Base-by-base conservation (phyloP, 1,139 yeast species). In the Hansenula anomala region DNA sequence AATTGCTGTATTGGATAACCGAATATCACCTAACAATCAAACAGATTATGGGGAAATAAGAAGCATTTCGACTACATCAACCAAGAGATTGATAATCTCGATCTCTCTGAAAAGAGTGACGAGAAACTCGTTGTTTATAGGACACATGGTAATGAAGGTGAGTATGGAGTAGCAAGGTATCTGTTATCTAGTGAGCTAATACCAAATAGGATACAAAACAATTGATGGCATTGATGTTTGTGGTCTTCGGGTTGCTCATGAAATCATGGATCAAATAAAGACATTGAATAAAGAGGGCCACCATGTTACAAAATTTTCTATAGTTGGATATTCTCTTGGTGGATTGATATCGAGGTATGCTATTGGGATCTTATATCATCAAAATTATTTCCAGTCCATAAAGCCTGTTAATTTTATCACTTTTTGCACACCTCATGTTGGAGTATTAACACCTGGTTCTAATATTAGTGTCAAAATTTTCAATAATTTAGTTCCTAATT, bases 181-280 rank as follows among this genome's bases (percentile, higher is more conserved):
- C n/a, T n/a, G n/a, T n/a, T n/a, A n/a, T n/a, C n/a, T n/a, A n/a
- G n/a, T n/a, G n/a, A n/a, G n/a, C n/a, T n/a, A n/a, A n/a, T n/a
- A n/a, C n/a, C n/a, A n/a, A n/a, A n/a, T n/a, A 23, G 25, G 25
- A 10, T 84, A 78, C 56, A 72, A 75, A 51, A 87, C 96, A 2
- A 81, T 86, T 52, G 96, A 87, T 54, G 96, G 96, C 2, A 78
- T 87, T 26, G 95, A 86, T 50, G 78, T 87, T 30, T 86, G 92
- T 56, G 96, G 95, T 1, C 69, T 78, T 41, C 66, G 95, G 28
- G 83, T 85, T 6, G 78, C 85, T 1, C 75, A 73, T 42, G 96
- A 87, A 59, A 78, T 87, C 35, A 56, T 68, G 23, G 58, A 52
- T 2, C 74, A 75, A 49, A 68, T 81, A 4, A 54, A 57, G 3